Evolutionary conservation across 768 basidiomycete genomes (phyloP).

Genomic region (Sporobolomyces phaffii): DNA sequence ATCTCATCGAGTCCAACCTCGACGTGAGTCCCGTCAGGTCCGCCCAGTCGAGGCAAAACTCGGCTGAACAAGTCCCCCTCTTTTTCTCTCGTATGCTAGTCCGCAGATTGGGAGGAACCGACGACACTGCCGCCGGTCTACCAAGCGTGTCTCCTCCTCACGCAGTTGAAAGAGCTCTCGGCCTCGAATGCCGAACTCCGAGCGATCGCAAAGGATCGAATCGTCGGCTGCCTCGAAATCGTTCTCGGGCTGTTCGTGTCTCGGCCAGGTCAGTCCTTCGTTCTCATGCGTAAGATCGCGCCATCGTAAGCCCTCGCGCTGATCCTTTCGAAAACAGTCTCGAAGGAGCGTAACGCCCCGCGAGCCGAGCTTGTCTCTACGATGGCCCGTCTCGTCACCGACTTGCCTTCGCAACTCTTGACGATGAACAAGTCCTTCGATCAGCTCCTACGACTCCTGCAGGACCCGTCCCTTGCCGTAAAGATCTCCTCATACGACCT

Average conservation of each 20-base stretch:
- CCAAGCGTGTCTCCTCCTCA: conserved; percentile 63
- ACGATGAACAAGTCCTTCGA: conserved; percentile 61
- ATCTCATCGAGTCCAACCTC: conserved; percentile 76
- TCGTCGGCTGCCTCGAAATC: conserved; percentile 54
- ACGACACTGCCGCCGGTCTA: conserved; percentile 60
- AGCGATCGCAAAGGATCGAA: conserved; percentile 61
- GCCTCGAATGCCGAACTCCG: conserved; percentile 67
- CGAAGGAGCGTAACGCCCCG: conserved; percentile 8
- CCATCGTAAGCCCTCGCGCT: background rate
- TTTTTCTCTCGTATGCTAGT: conserved; percentile 48
- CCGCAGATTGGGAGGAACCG: conserved; percentile 57
- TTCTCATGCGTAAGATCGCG: background rate
- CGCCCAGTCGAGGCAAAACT: too few species aligned
- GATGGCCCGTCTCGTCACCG: conserved; percentile 62
- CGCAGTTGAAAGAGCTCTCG: conserved; percentile 63
- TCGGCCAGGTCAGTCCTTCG: conserved; percentile 13
- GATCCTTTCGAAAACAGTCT: too few species aligned
- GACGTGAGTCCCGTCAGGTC: conserved; percentile 74
- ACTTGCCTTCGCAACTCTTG: conserved; percentile 57
- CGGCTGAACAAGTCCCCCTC: background rate
- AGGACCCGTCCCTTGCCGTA: conserved; percentile 59
- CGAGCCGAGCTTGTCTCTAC: conserved; percentile 49
- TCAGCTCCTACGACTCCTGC: conserved; percentile 71
- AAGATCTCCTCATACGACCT: conserved; percentile 74
- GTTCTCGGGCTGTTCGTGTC: conserved; percentile 60